Conservation (phyloP, 129 eudicot species). For the Dittrichia graveolens region DNA sequence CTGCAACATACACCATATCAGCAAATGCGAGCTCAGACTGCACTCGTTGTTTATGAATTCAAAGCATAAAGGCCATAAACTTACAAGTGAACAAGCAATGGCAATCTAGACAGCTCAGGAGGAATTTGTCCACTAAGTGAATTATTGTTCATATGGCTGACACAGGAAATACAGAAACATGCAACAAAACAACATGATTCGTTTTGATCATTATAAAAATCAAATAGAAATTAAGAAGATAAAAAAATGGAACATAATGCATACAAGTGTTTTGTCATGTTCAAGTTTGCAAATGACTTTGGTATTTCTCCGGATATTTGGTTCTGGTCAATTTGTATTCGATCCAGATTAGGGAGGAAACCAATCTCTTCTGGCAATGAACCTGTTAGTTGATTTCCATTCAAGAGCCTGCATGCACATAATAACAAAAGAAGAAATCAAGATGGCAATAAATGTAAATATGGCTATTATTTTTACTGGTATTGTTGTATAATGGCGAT, state of each 20-base stretch:
- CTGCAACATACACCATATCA: slow-evolving; percentile 43
- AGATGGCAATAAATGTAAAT: slow-evolving; percentile 3
- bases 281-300: slow-evolving; percentile 72
- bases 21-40: slow-evolving; percentile 15
- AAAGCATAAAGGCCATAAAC: slow-evolving; percentile 29
- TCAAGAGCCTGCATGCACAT: slow-evolving; percentile 68
- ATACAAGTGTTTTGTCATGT: slow-evolving; percentile 72
- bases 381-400: slow-evolving; percentile 79
- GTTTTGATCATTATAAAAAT: slow-evolving; percentile 13
- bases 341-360: slow-evolving; percentile 67
- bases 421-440: slow-evolving; percentile 13
- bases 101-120: slow-evolving; percentile 70
- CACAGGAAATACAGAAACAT: slow-evolving; percentile 18
- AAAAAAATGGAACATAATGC: slow-evolving; percentile 15
- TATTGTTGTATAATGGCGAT: slow-evolving; percentile 8
- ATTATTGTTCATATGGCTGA: slow-evolving; percentile 98
- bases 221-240: not conserved
- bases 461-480: not conserved
- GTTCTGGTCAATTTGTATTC: slow-evolving; percentile 88
- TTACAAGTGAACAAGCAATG: slow-evolving; percentile 80
- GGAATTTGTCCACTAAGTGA: slow-evolving; percentile 91
- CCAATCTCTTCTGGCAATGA: slow-evolving; percentile 84
- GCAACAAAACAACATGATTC: slow-evolving; percentile 22
- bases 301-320: slow-evolving; percentile 82
- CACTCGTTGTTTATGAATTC: not conserved